phyloP scores from a whole-genome alignment of 176 grass and related monocot species.

The Miscanthus lutarioriparius region DNA sequence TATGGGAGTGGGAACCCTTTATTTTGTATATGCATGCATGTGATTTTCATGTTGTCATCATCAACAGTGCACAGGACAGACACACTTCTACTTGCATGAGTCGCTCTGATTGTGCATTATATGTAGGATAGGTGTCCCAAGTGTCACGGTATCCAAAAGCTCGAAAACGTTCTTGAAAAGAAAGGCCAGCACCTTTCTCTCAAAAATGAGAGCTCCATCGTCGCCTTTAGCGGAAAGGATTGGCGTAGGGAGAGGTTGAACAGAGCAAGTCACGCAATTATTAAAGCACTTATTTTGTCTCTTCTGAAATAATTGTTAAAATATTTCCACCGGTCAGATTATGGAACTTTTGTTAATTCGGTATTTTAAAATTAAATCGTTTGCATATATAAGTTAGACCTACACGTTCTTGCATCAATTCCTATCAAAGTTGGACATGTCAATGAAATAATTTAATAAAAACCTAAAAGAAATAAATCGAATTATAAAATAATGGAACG shows the following conservation, averaged over 20 bases:
- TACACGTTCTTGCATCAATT: not conserved
- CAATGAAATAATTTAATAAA: not conserved
- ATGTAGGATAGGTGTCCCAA: not conserved
- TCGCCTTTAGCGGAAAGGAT: slow-evolving; percentile 19
- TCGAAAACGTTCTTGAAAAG: slow-evolving; percentile 11
- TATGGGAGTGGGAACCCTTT: not conserved
- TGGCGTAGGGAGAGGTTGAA: not conserved
- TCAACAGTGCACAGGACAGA: slow-evolving; percentile 1
- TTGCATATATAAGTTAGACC: not conserved
- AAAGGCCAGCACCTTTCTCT: not conserved
- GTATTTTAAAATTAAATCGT: not conserved
- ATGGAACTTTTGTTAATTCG: not conserved
- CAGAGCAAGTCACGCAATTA: slow-evolving; percentile 3
- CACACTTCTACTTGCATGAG: slow-evolving; percentile 26
- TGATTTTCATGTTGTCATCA: slow-evolving; percentile 1
- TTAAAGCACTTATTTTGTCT: not conserved
- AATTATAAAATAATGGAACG: not conserved
- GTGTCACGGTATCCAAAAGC: slow-evolving; percentile 23
- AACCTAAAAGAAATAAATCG: not conserved
- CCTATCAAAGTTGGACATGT: not conserved
- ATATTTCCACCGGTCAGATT: not conserved
- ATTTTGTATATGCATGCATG: not conserved
- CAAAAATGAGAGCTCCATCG: slow-evolving; percentile 1
- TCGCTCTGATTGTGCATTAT: not conserved
- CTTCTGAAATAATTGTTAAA: not conserved